Evolutionary conservation across 805 yeast genomes (phyloP).

Genomic region (Candida fluviatilis): DNA sequence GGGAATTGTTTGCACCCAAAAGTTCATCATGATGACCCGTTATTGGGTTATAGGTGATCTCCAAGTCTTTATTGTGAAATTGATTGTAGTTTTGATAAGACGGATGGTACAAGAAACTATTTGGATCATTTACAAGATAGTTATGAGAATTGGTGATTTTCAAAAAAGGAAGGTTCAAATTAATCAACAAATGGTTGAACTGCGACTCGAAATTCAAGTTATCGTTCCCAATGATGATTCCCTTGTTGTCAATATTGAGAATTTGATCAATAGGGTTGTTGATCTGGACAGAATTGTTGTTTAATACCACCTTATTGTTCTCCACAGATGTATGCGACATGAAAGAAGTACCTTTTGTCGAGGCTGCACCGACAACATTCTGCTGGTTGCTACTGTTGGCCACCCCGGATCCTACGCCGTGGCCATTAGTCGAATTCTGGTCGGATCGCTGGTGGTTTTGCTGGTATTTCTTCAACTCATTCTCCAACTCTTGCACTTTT

Average conservation of each 20-base stretch:
- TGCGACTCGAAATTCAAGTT: constrained; percentile 43
- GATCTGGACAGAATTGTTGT: constrained; percentile 17
- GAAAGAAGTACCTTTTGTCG: not conserved
- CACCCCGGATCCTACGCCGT: not conserved
- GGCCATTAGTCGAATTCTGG: no score
- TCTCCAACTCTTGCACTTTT: constrained; percentile 57
- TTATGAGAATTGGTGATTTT: constrained; percentile 43
- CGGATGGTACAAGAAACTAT: constrained; percentile 39
- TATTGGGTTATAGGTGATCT: constrained; percentile 37
- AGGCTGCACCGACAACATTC: no score
- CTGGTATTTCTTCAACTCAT: constrained; percentile 42
- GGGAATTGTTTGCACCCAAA: not conserved
- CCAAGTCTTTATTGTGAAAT: constrained; percentile 33
- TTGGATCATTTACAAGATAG: constrained; percentile 36
- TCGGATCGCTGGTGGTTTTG: no score
- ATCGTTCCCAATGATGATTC: constrained; percentile 42
- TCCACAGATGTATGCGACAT: not conserved
- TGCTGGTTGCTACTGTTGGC: no score
- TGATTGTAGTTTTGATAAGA: constrained; percentile 33
- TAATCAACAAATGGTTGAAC: constrained; percentile 40
- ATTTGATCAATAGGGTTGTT: constrained; percentile 44
- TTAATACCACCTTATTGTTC: constrained; percentile 10
- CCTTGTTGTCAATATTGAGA: constrained; percentile 39
- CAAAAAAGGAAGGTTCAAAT: constrained; percentile 39
- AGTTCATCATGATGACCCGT: constrained; percentile 20